Evolutionary conservation across 78 protist species (phyloP).

Genomic region (Emiliania huxleyi): DNA sequence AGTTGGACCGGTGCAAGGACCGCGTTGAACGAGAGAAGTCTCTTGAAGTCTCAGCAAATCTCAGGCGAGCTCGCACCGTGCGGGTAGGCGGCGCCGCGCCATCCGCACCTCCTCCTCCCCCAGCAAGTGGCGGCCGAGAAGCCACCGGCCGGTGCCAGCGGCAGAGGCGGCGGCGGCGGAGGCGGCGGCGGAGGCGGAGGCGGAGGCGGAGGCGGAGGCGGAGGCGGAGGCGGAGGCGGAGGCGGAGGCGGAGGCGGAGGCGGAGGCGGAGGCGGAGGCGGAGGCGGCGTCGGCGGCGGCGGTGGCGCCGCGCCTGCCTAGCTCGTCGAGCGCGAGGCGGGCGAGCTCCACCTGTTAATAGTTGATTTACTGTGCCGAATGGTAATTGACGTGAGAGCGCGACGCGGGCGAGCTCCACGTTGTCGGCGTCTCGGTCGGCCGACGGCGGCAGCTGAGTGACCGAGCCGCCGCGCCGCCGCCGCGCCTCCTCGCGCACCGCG

Average conservation of each 20-base stretch:
- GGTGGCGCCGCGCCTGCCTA: neutral
- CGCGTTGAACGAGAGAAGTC: no score
- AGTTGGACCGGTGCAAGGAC: no score
- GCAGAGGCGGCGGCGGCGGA: neutral
- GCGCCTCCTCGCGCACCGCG: neutral
- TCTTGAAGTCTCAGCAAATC: no score
- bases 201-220: neutral
- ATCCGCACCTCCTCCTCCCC: no score
- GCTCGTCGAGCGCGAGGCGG: neutral
- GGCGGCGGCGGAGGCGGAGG: neutral
- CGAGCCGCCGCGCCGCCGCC: neutral
- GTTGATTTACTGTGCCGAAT: no score
- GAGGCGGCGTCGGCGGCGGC: no score
- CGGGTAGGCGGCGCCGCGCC: no score
- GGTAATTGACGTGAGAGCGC: no score
- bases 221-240: neutral
- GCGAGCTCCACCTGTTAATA: neutral
- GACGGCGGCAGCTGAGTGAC: neutral
- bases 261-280: neutral
- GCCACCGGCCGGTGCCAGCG: neutral
- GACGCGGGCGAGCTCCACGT: neutral
- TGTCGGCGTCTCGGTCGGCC: neutral
- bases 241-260: neutral
- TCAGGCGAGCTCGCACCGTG: no score
- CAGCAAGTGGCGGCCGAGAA: no score